phyloP scores from a whole-genome alignment of 768 basidiomycete genomes.

The Suillus subluteus region DNA sequence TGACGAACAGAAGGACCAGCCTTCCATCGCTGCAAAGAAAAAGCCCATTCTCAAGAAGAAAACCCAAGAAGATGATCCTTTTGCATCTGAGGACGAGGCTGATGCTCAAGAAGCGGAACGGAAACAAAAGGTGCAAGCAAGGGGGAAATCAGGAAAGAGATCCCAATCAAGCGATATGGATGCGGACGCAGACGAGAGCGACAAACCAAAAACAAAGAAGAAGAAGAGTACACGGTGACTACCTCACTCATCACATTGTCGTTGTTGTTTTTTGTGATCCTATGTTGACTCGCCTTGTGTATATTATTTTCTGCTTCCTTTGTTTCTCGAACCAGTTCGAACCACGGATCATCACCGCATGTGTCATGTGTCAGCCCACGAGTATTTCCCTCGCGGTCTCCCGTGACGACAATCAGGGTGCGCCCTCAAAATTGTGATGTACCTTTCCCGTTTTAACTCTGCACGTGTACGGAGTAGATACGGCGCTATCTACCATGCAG shows the following conservation, averaged over 20 bases:
- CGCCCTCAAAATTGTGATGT: not conserved
- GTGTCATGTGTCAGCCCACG: not conserved
- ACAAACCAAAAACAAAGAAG: not conserved
- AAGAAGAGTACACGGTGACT: conserved; percentile 4
- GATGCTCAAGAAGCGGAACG: conserved; percentile 11
- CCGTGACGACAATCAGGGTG: conserved; percentile 6
- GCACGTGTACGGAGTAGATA: conserved; percentile 9
- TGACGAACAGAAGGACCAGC: conserved; percentile 23
- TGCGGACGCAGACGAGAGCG: not conserved
- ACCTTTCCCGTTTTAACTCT: not conserved
- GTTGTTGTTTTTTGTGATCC: not conserved
- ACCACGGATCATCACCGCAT: not conserved
- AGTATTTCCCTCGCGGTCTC: conserved; percentile 4
- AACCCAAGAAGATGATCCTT: conserved; percentile 49
- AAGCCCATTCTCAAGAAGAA: conserved; percentile 55
- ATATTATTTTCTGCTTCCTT: conserved; percentile 2
- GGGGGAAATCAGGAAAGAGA: conserved; percentile 1
- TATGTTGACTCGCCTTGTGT: not conserved
- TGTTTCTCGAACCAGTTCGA: conserved; percentile 6
- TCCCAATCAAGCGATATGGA: not conserved
- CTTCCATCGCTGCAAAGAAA: conserved; percentile 30
- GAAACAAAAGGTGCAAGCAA: conserved; percentile 5
- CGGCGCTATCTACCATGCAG: not conserved
- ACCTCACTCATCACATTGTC: not conserved
- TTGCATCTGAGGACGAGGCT: conserved; percentile 55